Evolutionary conservation across 306 rosid species (phyloP).

Genomic region (Crataegus laevigata): DNA sequence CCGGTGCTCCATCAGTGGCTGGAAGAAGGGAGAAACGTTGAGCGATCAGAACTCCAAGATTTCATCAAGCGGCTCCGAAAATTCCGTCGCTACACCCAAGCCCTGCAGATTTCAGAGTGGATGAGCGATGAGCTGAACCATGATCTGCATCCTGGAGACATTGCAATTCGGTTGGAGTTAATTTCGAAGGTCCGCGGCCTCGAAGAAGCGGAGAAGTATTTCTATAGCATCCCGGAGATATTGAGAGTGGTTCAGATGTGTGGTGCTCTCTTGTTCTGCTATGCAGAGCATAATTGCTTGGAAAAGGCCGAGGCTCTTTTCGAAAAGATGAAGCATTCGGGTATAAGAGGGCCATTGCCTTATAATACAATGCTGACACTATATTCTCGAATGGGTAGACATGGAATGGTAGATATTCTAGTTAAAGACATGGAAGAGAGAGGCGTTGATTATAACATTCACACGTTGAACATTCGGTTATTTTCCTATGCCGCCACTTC

Average conservation of each 20-base stretch:
- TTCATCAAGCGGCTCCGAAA: slow-evolving; percentile 34
- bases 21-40: slow-evolving; percentile 32
- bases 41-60: slow-evolving; percentile 15
- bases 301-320: slow-evolving; percentile 52
- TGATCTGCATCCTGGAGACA: background rate
- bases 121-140: background rate
- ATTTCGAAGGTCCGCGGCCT: slow-evolving; percentile 47
- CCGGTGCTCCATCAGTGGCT: slow-evolving; percentile 54
- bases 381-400: slow-evolving; percentile 41
- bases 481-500: background rate
- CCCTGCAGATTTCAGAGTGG: slow-evolving; percentile 45
- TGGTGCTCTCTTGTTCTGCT: slow-evolving; percentile 47
- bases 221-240: slow-evolving; percentile 27
- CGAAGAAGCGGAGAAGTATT: slow-evolving; percentile 34
- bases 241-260: slow-evolving; percentile 26
- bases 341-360: slow-evolving; percentile 5
- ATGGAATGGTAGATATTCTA: slow-evolving; percentile 32
- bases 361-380: slow-evolving; percentile 50
- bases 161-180: slow-evolving; percentile 11
- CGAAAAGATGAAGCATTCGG: slow-evolving; percentile 38
- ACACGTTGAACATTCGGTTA: background rate
- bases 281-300: slow-evolving; percentile 36
- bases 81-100: slow-evolving; percentile 46
- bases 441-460: background rate
- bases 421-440: background rate